phyloP scores from a whole-genome alignment of 495 filamentous ascomycete species.

The Aspergillus ostianus region DNA sequence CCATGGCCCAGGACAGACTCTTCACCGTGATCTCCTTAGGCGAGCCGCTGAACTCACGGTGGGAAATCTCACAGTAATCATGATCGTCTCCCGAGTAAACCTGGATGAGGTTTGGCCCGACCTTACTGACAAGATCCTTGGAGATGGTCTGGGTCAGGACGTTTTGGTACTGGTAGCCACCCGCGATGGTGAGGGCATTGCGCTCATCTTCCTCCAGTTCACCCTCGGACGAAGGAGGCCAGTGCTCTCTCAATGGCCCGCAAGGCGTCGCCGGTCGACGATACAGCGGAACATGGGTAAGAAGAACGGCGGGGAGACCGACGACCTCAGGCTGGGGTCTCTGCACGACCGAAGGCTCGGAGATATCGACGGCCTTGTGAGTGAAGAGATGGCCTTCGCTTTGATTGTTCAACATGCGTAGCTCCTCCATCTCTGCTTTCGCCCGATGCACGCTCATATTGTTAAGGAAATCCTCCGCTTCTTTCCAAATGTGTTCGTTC shows the following conservation, averaged over 20 bases:
- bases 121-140: constrained; percentile 63
- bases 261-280: constrained; percentile 79
- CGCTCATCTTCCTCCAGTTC: constrained; percentile 66
- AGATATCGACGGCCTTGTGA: constrained; percentile 40
- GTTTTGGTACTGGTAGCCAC: constrained; percentile 96
- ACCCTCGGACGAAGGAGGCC: constrained; percentile 65
- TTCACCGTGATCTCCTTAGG: constrained; percentile 94
- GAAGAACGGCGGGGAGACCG: constrained; percentile 76
- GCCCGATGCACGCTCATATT: constrained; percentile 49
- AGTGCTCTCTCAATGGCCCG: constrained; percentile 82
- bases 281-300: constrained; percentile 90
- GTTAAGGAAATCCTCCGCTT: constrained; percentile 73
- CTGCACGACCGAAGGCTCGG: constrained; percentile 26
- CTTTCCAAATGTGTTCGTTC: constrained; percentile 66
- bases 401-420: constrained; percentile 40
- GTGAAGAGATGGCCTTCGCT: constrained; percentile 46
- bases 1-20: constrained; percentile 92
- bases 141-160: constrained; percentile 76
- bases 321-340: constrained; percentile 23
- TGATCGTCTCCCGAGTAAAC: constrained; percentile 97
- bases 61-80: constrained; percentile 90
- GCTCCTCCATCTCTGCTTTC: constrained; percentile 41
- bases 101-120: constrained; percentile 68
- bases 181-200: constrained; percentile 70
- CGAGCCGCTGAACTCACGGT: constrained; percentile 63